Evolutionary conservation across 345 rosid genomes (phyloP).

Genomic region (Salix udensis): DNA sequence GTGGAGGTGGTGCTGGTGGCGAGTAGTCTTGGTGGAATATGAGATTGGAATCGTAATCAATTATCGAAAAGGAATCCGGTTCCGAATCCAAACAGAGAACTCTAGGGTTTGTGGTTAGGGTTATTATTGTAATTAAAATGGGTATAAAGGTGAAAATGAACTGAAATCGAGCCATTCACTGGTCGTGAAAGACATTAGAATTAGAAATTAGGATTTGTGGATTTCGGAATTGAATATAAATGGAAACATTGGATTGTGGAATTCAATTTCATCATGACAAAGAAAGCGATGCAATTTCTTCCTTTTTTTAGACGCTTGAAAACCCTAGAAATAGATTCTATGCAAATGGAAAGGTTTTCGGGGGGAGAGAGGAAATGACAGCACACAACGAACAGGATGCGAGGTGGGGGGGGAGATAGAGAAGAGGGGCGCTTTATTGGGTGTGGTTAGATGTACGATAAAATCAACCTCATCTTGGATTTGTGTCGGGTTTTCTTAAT

Average conservation of each 20-base stretch:
- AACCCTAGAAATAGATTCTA: conserved; percentile 37
- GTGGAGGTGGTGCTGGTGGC: conserved; percentile 95
- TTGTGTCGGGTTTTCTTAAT: no score
- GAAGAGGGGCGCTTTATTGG: conserved; percentile 11
- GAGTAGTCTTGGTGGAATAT: conserved; percentile 85
- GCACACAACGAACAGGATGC: neutral
- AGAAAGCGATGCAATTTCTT: neutral
- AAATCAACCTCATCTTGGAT: no score
- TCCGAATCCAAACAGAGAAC: conserved; percentile 3
- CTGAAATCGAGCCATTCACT: conserved; percentile 26
- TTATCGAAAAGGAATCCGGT: conserved; percentile 32
- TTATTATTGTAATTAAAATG: neutral
- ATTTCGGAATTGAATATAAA: conserved; percentile 18
- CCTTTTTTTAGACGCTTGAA: conserved; percentile 12
- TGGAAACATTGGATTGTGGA: conserved; percentile 19
- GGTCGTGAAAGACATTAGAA: conserved; percentile 50
- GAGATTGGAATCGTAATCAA: conserved; percentile 42
- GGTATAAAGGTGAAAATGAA: conserved; percentile 4
- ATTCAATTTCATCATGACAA: conserved; percentile 26
- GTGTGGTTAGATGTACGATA: conserved; percentile 5
- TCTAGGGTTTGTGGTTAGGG: conserved; percentile 1
- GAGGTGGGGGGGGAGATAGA: conserved; percentile 14
- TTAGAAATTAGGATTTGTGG: conserved; percentile 31
- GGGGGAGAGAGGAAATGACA: conserved; percentile 13
- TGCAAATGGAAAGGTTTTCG: conserved; percentile 1